These are phyloP conservation scores for Chytriomyces confervae DNA, from an alignment of 192 early-diverging fungal genomes.

Conservation along the genomic window DNA sequence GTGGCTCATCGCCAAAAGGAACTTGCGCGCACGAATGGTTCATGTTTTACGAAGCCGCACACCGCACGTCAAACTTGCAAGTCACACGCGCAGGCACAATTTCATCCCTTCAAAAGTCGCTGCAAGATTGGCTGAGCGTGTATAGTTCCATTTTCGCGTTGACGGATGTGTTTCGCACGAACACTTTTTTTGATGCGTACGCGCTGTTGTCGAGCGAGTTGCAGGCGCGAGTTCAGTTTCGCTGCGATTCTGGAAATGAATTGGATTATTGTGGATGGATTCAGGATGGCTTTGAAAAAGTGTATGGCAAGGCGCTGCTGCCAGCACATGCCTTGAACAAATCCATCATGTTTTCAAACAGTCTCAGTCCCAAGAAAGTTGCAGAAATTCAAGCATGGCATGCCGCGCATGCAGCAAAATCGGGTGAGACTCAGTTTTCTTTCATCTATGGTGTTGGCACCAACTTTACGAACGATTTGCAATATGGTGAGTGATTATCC, in stretches of 20 bases:
- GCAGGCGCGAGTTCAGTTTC: slow-evolving; percentile 11
- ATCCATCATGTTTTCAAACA: slow-evolving; percentile 21
- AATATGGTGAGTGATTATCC: not conserved
- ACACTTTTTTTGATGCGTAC: slow-evolving; percentile 1
- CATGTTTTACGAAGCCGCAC: slow-evolving; percentile 22
- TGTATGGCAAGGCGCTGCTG: not conserved
- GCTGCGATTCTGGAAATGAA: slow-evolving; percentile 20
- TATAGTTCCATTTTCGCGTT: slow-evolving; percentile 15
- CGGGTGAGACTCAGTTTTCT: too few relatives aligned
- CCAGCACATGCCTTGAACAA: not conserved
- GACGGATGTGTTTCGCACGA: slow-evolving; percentile 15
- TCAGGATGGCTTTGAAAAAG: not conserved
- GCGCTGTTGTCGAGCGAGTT: not conserved
- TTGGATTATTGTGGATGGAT: not conserved
- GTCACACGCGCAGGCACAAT: not conserved
- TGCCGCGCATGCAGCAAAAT: not conserved
- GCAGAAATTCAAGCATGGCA: not conserved
- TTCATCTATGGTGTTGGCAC: slow-evolving; percentile 15
- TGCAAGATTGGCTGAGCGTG: slow-evolving; percentile 7
- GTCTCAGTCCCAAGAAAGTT: slow-evolving; percentile 16
- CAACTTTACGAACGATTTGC: slow-evolving; percentile 29
- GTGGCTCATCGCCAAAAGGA: not conserved
- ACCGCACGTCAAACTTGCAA: not conserved
- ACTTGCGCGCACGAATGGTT: slow-evolving; percentile 36
- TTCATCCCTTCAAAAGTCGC: not conserved